phyloP scores from a whole-genome alignment of 2,329 filamentous ascomycete genomes.

The Apiospora hydei region DNA sequence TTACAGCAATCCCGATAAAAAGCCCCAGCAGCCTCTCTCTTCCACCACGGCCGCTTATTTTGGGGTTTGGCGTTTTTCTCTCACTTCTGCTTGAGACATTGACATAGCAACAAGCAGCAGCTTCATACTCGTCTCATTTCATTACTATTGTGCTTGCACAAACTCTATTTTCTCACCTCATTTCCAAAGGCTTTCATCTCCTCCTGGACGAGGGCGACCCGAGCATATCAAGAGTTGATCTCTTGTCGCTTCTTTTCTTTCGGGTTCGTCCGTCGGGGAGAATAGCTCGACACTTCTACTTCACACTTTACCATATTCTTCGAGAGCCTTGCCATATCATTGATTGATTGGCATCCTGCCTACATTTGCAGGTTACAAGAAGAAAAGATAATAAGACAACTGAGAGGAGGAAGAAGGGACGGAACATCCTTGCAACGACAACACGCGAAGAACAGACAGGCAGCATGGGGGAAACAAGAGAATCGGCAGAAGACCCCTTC shows the following conservation, averaged over 20 bases:
- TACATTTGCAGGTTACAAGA: background rate
- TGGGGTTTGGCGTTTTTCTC: background rate
- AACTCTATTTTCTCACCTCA: background rate
- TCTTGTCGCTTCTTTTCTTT: background rate
- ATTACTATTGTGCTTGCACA: background rate
- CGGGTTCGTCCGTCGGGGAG: background rate
- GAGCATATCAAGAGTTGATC: constrained; percentile 26
- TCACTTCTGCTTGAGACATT: background rate
- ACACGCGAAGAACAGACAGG: background rate
- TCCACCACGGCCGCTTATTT: background rate
- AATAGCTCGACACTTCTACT: background rate
- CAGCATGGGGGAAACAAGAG: background rate
- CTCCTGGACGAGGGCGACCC: constrained; percentile 1
- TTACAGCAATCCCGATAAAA: background rate
- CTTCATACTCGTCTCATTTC: constrained; percentile 5
- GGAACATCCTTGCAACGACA: background rate
- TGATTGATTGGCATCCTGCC: background rate
- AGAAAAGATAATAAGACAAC: background rate
- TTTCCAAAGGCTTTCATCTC: background rate
- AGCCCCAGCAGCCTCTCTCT: background rate
- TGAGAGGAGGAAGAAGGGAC: background rate
- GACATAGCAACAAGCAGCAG: background rate
- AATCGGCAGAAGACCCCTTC: background rate
- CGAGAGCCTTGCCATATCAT: background rate
- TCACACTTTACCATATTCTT: background rate